phyloP scores from a whole-genome alignment of 2,329 filamentous ascomycete genomes.

The Alternaria infectoria region DNA sequence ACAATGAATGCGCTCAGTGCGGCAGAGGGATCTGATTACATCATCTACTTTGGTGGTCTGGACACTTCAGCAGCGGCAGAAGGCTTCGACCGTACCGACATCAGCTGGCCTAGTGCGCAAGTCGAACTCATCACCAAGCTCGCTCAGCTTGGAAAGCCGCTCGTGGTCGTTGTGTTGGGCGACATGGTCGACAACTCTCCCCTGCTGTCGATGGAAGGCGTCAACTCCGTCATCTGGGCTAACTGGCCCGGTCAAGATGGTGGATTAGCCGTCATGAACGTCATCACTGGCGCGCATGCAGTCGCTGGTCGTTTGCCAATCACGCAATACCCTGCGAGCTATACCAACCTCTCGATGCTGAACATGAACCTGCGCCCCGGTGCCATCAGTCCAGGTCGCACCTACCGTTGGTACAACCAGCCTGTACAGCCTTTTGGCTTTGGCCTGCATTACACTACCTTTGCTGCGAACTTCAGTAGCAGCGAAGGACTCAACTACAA shows the following conservation, averaged over 20 bases:
- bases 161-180: slow-evolving; percentile 61
- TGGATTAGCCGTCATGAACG: slow-evolving; percentile 61
- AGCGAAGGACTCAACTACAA: slow-evolving; percentile 9
- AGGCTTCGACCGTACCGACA: slow-evolving; percentile 57
- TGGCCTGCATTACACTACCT: slow-evolving; percentile 66
- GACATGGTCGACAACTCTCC: slow-evolving; percentile 60
- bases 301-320: slow-evolving; percentile 62
- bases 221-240: slow-evolving; percentile 63
- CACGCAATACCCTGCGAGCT: slow-evolving; percentile 63
- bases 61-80: slow-evolving; percentile 62
- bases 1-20: slow-evolving; percentile 24
- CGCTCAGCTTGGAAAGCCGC: slow-evolving; percentile 55
- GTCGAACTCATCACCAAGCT: slow-evolving; percentile 59
- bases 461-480: slow-evolving; percentile 37
- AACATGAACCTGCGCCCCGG: slow-evolving; percentile 62
- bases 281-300: slow-evolving; percentile 58
- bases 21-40: slow-evolving; percentile 56
- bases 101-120: slow-evolving; percentile 61
- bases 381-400: slow-evolving; percentile 58
- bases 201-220: slow-evolving; percentile 55
- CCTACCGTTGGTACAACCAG: slow-evolving; percentile 65
- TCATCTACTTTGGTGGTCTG: slow-evolving; percentile 63
- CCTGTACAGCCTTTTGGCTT: slow-evolving; percentile 61
- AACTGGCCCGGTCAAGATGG: slow-evolving; percentile 68
- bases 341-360: slow-evolving; percentile 60